A percentile compares a stretch with the other conserved stretches of the same genome.
Evolutionary conservation across 2,329 filamentous ascomycete genomes (phyloP).

Genomic region (Hypoxylon sp.): DNA sequence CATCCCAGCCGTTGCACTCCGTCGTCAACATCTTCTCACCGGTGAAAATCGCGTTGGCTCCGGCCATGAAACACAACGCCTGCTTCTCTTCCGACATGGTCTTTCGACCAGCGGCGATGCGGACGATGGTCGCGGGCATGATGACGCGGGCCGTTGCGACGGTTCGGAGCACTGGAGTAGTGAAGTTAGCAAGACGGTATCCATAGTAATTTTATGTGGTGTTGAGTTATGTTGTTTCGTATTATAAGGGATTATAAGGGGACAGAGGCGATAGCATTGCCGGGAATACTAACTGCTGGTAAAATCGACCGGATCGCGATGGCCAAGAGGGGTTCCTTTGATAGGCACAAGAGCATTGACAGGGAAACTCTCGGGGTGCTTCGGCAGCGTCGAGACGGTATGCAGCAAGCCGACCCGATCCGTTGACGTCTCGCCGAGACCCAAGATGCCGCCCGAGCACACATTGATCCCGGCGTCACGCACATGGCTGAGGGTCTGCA

Average conservation of each 20-base stretch:
- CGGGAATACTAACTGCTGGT: constrained; percentile 59
- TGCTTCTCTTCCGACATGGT: constrained; percentile 90
- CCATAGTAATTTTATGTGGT: no score
- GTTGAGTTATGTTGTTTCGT: no score
- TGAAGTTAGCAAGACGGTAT: neutral
- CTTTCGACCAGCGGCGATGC: constrained; percentile 84
- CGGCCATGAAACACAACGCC: constrained; percentile 87
- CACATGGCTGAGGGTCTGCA: constrained; percentile 81
- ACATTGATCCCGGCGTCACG: constrained; percentile 88
- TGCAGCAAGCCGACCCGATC: constrained; percentile 86
- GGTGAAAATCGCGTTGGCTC: constrained; percentile 93
- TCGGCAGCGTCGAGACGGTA: constrained; percentile 81
- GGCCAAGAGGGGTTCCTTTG: constrained; percentile 85
- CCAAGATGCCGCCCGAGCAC: constrained; percentile 88
- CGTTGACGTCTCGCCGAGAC: constrained; percentile 78
- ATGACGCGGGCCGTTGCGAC: constrained; percentile 84
- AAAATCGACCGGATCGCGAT: constrained; percentile 76
- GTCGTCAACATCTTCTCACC: constrained; percentile 97
- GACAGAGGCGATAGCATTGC: neutral
- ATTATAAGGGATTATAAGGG: no score
- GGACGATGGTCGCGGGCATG: constrained; percentile 86
- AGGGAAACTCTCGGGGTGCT: constrained; percentile 89
- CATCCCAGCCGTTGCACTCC: constrained; percentile 89
- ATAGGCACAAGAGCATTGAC: constrained; percentile 93
- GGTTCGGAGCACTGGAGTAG: constrained; percentile 69